Conservation (phyloP, 768 basidiomycete species). For the Gymnopilus junonius region DNA sequence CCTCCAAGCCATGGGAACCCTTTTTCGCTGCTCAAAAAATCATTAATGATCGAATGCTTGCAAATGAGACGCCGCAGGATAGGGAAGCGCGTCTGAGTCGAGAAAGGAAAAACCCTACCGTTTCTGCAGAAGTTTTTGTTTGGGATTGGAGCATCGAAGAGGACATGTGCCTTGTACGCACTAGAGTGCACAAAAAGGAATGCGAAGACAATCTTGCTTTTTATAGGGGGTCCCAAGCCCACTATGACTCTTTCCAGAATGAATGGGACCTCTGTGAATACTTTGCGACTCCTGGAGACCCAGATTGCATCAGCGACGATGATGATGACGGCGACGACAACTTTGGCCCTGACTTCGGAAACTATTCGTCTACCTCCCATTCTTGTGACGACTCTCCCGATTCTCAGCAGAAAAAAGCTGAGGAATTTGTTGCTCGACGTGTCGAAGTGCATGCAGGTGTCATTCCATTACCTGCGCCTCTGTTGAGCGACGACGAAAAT, state of each 20-base stretch:
- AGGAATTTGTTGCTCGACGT: too few species aligned
- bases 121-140: constrained; percentile 9
- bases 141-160: constrained; percentile 11
- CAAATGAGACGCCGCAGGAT: background rate
- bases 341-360: background rate
- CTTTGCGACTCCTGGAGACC: background rate
- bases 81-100: background rate
- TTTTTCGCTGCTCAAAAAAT: too few species aligned
- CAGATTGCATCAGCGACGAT: too few species aligned
- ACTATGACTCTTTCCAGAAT: constrained; percentile 8
- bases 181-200: background rate
- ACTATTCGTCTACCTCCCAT: background rate
- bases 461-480: too few species aligned
- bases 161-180: background rate
- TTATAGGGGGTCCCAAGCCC: background rate
- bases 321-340: background rate
- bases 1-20: too few species aligned
- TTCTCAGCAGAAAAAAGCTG: too few species aligned
- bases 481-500: too few species aligned
- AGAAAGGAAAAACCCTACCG: constrained; percentile 1
- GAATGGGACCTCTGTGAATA: constrained; percentile 13
- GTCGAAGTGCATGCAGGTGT: too few species aligned
- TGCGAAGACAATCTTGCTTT: constrained; percentile 1
- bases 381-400: background rate
- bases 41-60: background rate